Conservation (phyloP, 345 rosid genomes). For the Balakata baccata region DNA sequence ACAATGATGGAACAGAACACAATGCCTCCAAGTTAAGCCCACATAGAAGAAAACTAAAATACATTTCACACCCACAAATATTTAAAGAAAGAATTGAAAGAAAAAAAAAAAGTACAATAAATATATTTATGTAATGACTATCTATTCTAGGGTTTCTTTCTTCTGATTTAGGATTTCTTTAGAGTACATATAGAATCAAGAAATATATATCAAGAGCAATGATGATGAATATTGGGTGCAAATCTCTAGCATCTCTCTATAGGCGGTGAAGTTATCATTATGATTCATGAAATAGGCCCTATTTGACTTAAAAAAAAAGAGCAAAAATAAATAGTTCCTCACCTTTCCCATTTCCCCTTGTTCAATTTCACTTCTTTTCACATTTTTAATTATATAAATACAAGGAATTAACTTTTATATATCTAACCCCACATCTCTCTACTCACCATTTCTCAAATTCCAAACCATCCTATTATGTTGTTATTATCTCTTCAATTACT, state of each 20-base stretch:
- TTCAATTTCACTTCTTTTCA: constrained; percentile 1
- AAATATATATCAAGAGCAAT: constrained; percentile 48
- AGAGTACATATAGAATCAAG: constrained; percentile 18
- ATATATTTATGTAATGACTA: no score
- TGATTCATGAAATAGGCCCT: constrained; percentile 62
- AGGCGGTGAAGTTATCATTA: constrained; percentile 72
- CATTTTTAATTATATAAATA: not conserved
- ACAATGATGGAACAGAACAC: not conserved
- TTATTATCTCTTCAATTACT: constrained; percentile 42
- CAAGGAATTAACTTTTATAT: no score
- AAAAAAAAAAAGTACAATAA: not conserved
- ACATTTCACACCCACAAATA: not conserved
- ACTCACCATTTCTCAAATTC: constrained; percentile 61
- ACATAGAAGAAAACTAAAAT: not conserved
- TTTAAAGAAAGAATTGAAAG: constrained; percentile 1
- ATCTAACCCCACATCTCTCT: constrained; percentile 21
- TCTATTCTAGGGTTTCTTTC: constrained; percentile 11
- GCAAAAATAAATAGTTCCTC: constrained; percentile 36
- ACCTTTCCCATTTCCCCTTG: constrained; percentile 41
- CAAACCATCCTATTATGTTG: constrained; percentile 47
- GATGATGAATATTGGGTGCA: constrained; percentile 93
- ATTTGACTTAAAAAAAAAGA: constrained; percentile 39
- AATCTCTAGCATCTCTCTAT: constrained; percentile 50
- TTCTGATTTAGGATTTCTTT: constrained; percentile 7
- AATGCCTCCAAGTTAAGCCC: not conserved